A percentile compares a stretch with the other conserved stretches of the same genome.
phyloP scores from a whole-genome alignment of 2,329 filamentous ascomycete genomes.

The Colletotrichum costaricense region DNA sequence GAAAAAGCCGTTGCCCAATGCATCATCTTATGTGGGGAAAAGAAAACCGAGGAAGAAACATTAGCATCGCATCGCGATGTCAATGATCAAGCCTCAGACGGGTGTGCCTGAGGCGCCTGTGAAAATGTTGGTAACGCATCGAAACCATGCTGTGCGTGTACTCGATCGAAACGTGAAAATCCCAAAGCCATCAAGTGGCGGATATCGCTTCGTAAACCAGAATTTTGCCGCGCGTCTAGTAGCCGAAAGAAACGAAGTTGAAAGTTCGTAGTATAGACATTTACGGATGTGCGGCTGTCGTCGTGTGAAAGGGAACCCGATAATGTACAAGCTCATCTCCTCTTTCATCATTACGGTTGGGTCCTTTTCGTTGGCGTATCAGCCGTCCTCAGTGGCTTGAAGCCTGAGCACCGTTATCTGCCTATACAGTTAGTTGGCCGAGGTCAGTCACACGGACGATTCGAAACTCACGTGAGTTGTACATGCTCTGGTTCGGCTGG shows the following conservation, averaged over 20 bases:
- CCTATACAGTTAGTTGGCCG: slow-evolving; percentile 25
- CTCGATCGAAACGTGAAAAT: slow-evolving; percentile 11
- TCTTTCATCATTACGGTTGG: slow-evolving; percentile 30
- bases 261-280: slow-evolving; percentile 34
- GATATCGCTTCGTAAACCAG: slow-evolving; percentile 33
- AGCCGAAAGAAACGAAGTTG: slow-evolving; percentile 28
- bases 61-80: slow-evolving; percentile 9
- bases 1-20: slow-evolving; percentile 35
- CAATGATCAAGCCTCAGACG: slow-evolving; percentile 3
- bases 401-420: slow-evolving; percentile 38
- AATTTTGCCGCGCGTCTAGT: slow-evolving; percentile 35
- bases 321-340: slow-evolving; percentile 34
- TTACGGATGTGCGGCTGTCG: slow-evolving; percentile 19
- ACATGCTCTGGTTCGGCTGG: slow-evolving; percentile 68
- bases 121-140: slow-evolving; percentile 17
- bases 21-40: slow-evolving; percentile 30
- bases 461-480: slow-evolving; percentile 65
- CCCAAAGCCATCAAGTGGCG: slow-evolving; percentile 9
- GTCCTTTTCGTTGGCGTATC: slow-evolving; percentile 12
- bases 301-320: slow-evolving; percentile 28
- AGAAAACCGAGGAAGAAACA: slow-evolving; percentile 9
- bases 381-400: slow-evolving; percentile 29
- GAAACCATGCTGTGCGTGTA: slow-evolving; percentile 24
- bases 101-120: slow-evolving; percentile 2
- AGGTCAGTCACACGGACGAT: background rate